These are phyloP conservation scores for Triticum turgidum DNA, from an alignment of 176 grass and related monocot genomes.

Conservation along the genomic window DNA sequence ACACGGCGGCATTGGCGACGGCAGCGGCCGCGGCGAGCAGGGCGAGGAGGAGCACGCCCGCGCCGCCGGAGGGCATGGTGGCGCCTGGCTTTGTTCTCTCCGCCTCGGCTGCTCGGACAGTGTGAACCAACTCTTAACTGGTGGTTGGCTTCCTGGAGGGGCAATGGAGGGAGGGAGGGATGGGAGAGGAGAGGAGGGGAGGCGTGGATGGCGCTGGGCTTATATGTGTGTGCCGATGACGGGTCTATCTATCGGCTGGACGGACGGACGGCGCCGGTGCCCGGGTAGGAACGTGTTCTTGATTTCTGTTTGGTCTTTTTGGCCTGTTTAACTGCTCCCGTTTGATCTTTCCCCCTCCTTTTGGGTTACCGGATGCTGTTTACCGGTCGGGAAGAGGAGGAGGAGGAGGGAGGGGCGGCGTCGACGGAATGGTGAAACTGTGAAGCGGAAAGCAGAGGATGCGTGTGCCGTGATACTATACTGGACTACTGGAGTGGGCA, in stretches of 20 bases:
- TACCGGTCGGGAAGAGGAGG: not conserved
- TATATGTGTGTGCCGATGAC: constrained; percentile 32
- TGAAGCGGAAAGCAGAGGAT: constrained; percentile 31
- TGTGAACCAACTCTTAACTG: not conserved
- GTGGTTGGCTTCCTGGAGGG: constrained; percentile 28
- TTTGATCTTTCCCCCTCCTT: constrained; percentile 22
- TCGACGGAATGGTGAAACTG: constrained; percentile 8
- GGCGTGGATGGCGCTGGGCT: constrained; percentile 16
- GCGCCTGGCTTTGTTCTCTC: not conserved
- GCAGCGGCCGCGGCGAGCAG: not conserved
- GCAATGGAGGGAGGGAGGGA: constrained; percentile 17
- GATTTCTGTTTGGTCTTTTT: not conserved
- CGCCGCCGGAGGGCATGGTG: constrained; percentile 36
- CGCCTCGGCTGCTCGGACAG: not conserved
- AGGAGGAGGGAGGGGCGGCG: not conserved
- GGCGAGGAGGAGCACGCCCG: constrained; percentile 13
- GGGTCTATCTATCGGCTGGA: not conserved
- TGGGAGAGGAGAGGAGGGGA: not conserved
- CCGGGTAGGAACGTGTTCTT: constrained; percentile 12
- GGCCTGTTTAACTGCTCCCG: not conserved
- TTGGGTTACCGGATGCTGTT: constrained; percentile 13
- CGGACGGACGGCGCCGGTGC: not conserved
- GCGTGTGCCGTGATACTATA: not conserved
- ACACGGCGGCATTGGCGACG: constrained; percentile 54
- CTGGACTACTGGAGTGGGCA: not conserved